Conservation (phyloP, 2,329 filamentous ascomycete genomes). For the Periconia digitata region DNA sequence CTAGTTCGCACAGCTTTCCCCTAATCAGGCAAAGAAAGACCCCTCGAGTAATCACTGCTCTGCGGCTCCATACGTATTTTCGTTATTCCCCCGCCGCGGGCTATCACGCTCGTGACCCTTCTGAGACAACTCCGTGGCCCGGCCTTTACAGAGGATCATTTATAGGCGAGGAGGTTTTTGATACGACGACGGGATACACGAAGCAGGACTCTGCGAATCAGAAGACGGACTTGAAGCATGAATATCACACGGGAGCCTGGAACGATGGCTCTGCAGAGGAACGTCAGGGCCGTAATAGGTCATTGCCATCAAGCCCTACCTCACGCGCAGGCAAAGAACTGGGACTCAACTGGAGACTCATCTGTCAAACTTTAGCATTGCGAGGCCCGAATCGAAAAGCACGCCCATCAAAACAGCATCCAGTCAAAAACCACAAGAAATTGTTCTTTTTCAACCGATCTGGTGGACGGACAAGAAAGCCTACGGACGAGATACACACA, state of each 20-base stretch:
- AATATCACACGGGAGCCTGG: too few relatives aligned
- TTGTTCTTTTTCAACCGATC: background rate
- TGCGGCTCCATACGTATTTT: slow-evolving; percentile 20
- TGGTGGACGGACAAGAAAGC: background rate
- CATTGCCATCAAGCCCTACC: background rate
- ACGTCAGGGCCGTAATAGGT: too few relatives aligned
- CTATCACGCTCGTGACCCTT: slow-evolving; percentile 25
- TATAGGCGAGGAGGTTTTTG: slow-evolving; percentile 18
- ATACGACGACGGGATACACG: slow-evolving; percentile 11
- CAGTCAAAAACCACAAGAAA: background rate
- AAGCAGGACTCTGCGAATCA: background rate
- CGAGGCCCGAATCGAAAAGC: slow-evolving; percentile 6
- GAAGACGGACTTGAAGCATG: background rate
- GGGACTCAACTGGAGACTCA: slow-evolving; percentile 12
- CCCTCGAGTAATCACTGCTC: slow-evolving; percentile 12
- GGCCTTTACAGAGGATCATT: slow-evolving; percentile 19
- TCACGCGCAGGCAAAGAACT: slow-evolving; percentile 9
- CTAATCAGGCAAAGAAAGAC: slow-evolving; percentile 12
- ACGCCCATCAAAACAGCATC: background rate
- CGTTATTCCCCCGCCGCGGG: slow-evolving; percentile 27
- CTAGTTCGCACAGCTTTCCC: slow-evolving; percentile 13
- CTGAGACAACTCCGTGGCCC: slow-evolving; percentile 23
- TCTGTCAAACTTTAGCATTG: slow-evolving; percentile 13
- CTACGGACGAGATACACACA: background rate
- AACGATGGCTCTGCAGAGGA: too few relatives aligned